Conservation (phyloP, 1,139 yeast genomes). For the Saccharomyces hybrid region DNA sequence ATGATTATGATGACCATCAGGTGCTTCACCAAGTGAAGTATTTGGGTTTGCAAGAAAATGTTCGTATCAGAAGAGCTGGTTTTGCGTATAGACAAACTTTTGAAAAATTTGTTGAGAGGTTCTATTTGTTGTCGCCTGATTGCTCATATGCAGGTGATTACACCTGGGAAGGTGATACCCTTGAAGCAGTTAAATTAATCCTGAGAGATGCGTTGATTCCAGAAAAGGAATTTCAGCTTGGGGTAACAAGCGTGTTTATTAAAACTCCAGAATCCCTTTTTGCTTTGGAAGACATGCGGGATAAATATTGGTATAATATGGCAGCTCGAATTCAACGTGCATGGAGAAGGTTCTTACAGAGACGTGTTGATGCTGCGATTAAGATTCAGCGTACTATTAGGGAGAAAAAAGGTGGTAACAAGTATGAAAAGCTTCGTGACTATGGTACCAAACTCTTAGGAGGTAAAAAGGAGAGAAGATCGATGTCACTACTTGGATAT, state of each 20-base stretch:
- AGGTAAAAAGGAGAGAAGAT: slow-evolving; percentile 81
- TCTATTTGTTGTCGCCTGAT: slow-evolving; percentile 75
- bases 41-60: slow-evolving; percentile 93
- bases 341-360: slow-evolving; percentile 76
- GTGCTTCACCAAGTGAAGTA: slow-evolving; percentile 95
- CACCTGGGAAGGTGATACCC: slow-evolving; percentile 85
- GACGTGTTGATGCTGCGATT: slow-evolving; percentile 82
- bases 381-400: slow-evolving; percentile 82
- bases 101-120: slow-evolving; percentile 92
- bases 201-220: slow-evolving; percentile 78
- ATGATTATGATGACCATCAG: slow-evolving; percentile 80
- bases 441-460: slow-evolving; percentile 63
- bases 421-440: slow-evolving; percentile 76
- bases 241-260: slow-evolving; percentile 89
- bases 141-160: slow-evolving; percentile 98
- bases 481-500: slow-evolving; percentile 79
- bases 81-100: slow-evolving; percentile 97
- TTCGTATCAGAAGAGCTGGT: slow-evolving; percentile 96
- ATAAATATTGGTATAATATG: slow-evolving; percentile 96
- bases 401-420: slow-evolving; percentile 69
- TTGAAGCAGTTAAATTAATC: slow-evolving; percentile 73
- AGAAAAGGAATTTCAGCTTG: slow-evolving; percentile 75
- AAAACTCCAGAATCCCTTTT: slow-evolving; percentile 96
- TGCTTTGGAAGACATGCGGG: slow-evolving; percentile 94
- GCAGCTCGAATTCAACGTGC: slow-evolving; percentile 97